Evolutionary conservation across 2,329 filamentous ascomycete species (phyloP).

Genomic region (Fusarium beomiforme): DNA sequence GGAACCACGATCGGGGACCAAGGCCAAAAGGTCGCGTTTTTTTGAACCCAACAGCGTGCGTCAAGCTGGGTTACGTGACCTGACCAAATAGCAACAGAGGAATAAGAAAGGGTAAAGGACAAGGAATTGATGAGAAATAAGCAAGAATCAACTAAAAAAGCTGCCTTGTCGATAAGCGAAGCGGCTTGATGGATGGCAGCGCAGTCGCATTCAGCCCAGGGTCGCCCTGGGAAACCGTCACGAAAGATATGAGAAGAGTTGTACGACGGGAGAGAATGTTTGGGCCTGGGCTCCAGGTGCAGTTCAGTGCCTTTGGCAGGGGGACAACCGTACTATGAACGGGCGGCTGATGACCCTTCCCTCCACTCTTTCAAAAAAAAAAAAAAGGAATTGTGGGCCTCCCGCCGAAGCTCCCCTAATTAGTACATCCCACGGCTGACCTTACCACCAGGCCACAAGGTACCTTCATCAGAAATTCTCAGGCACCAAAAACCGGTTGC

Average conservation of each 20-base stretch:
- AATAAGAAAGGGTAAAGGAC: conserved; percentile 8
- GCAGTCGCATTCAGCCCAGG: conserved; percentile 42
- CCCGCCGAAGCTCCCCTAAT: neutral
- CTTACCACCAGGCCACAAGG: conserved; percentile 18
- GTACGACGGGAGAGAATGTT: conserved; percentile 36
- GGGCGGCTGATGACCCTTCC: conserved; percentile 36
- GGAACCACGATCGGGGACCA: conserved; percentile 22
- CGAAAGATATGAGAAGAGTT: conserved; percentile 42
- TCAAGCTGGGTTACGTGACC: conserved; percentile 9
- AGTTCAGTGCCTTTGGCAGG: conserved; percentile 11
- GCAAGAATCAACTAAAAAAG: conserved; percentile 27
- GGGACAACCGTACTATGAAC: conserved; percentile 32
- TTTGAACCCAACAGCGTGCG: conserved; percentile 6
- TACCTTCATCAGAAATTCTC: conserved; percentile 20
- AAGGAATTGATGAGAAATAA: conserved; percentile 24
- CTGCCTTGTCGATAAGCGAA: conserved; percentile 35
- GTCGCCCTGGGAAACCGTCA: conserved; percentile 45
- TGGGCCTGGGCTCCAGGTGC: conserved; percentile 35
- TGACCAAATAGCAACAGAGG: conserved; percentile 9
- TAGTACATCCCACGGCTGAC: too few species aligned
- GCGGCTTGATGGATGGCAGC: conserved; percentile 44
- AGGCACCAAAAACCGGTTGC: conserved; percentile 36
- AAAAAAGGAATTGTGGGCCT: conserved; percentile 21
- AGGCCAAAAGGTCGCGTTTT: conserved; percentile 27
- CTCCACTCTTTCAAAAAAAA: conserved; percentile 27